Percentiles rank a stretch among this genome's conserved stretches.
Conservation (phyloP, 129 eudicot species). For the Dittrichia graveolens region DNA sequence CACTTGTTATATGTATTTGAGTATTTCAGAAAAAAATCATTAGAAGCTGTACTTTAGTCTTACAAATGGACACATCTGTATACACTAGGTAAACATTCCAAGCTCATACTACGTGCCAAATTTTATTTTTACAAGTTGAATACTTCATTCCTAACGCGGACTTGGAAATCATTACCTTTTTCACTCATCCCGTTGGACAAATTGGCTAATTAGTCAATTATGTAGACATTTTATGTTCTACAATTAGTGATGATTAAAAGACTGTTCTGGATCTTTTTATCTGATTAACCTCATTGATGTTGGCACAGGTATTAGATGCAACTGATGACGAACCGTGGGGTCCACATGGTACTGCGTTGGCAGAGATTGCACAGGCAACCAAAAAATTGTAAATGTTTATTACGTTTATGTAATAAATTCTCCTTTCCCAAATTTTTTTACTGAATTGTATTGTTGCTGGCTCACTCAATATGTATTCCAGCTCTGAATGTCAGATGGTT, state of each 20-base stretch:
- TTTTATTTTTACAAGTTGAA: not conserved
- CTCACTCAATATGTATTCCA: slow-evolving; percentile 45
- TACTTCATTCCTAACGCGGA: too few species aligned
- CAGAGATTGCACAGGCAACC: slow-evolving; percentile 95
- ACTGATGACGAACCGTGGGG: slow-evolving; percentile 99
- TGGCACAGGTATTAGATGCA: slow-evolving; percentile 84
- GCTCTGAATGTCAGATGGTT: slow-evolving; percentile 98
- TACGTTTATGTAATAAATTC: not conserved
- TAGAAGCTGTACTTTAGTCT: not conserved
- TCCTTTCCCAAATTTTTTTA: slow-evolving; percentile 9
- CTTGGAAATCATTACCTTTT: too few species aligned
- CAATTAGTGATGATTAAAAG: not conserved
- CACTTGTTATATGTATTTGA: slow-evolving; percentile 15
- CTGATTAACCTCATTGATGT: slow-evolving; percentile 16
- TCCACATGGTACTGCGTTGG: slow-evolving; percentile 95
- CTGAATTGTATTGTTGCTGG: slow-evolving; percentile 16
- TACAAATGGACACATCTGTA: not conserved
- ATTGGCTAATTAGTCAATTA: too few species aligned
- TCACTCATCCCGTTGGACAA: too few species aligned
- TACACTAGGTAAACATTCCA: not conserved
- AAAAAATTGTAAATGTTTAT: slow-evolving; percentile 66
- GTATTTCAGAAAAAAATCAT: not conserved
- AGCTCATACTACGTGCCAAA: not conserved
- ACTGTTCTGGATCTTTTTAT: not conserved
- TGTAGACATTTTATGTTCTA: not conserved